Evolutionary conservation across 805 yeast genomes (phyloP), one percentile per base, ranked within the genome.

Genomic region (Pichia ethanolica): DNA sequence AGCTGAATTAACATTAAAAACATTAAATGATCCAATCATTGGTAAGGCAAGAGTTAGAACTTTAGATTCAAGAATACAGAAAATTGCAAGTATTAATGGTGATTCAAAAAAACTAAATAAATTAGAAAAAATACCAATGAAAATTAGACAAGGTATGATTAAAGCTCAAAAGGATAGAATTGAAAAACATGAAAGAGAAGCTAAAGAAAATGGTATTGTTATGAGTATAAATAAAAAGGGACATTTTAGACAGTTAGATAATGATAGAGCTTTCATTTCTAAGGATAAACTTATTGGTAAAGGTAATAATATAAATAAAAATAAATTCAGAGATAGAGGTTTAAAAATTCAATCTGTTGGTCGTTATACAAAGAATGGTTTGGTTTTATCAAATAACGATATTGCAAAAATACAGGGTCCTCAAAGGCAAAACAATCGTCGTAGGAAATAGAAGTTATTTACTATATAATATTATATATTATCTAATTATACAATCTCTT

Each of bases 141-240:
- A 77, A 20, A 80, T 89, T 72, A 76, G 97, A 49, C 86, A 86
- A 61, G 96, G 96, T 3, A 85, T 90, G 83, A 71, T 87, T 28
- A 68, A 72, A 35, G 74, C 81, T 42, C 77, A 82, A 42, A 66
- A 75, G 35, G 63, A 68, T 25, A 77, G 80, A 54, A 77, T 79
- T 20, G 62, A 69, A 27, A 77, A 77, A 58, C 79, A 73, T 59
- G 95, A 87, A 63, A 70, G 74, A 46, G 89, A 87, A 45, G 97
- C 99, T 7, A 76, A 72, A 53, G 91, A 91, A 20, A 95, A 95
- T 5, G 98, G 98, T 12, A 86, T 91, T 48, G 76, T 93, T n/a
- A 70, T 91, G 40, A 81, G 96, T 4, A 82, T 77, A 59, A 81
- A 75, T 30, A 74, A 73, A 57, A 83, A 81, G 66, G 90, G 89